These are phyloP conservation scores for Cicer pinnatifidum DNA, from an alignment of 306 rosid genomes.

Conservation along the genomic window DNA sequence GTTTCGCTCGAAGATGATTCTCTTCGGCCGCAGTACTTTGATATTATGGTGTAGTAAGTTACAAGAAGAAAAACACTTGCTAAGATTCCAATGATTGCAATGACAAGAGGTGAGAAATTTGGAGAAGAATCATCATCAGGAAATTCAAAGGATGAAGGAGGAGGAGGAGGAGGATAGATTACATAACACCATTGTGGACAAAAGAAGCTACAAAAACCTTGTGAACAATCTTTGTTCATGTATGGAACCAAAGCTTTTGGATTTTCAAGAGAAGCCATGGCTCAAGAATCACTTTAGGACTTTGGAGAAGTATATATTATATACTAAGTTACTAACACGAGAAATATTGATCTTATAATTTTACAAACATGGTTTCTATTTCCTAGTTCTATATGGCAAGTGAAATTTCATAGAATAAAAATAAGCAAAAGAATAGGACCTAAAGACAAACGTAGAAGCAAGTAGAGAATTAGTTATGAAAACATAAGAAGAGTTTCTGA, in stretches of 20 bases:
- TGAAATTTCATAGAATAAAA: conserved; percentile 1
- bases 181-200: conserved; percentile 94
- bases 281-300: conserved; percentile 19
- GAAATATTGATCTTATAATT: background rate
- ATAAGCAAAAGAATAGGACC: background rate
- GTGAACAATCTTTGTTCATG: conserved; percentile 79
- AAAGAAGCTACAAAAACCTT: conserved; percentile 76
- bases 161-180: conserved; percentile 83
- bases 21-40: conserved; percentile 73
- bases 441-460: conserved; percentile 27
- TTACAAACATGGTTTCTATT: background rate
- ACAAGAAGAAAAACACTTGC: conserved; percentile 89
- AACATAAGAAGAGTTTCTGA: conserved; percentile 25
- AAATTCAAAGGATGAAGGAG: conserved; percentile 80
- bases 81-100: conserved; percentile 81
- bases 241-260: conserved; percentile 82
- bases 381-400: conserved; percentile 1
- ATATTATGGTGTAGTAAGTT: conserved; percentile 75
- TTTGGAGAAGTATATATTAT: background rate
- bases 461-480: conserved; percentile 29
- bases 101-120: conserved; percentile 81
- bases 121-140: conserved; percentile 61
- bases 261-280: conserved; percentile 70
- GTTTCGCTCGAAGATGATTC: conserved; percentile 47
- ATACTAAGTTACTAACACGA: background rate